These are phyloP conservation scores for Sodiomyces alkalinus DNA, from an alignment of 2,329 filamentous ascomycete species.

Conservation along the genomic window DNA sequence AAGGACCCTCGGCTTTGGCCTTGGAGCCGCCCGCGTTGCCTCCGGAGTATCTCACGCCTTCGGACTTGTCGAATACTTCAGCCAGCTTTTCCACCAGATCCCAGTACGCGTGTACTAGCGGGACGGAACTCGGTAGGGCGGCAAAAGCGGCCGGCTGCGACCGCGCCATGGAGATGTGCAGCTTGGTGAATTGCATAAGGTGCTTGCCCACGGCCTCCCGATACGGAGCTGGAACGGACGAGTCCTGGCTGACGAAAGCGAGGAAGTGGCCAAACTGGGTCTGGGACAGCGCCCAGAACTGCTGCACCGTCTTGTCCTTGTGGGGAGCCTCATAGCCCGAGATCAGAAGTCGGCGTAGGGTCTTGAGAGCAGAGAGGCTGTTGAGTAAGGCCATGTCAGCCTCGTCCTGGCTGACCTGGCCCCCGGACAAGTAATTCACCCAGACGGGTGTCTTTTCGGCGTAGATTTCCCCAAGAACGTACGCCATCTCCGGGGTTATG, in stretches of 20 bases:
- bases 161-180: slow-evolving; percentile 76
- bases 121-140: slow-evolving; percentile 62
- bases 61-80: slow-evolving; percentile 51
- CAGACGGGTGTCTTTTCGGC: slow-evolving; percentile 56
- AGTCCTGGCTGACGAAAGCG: slow-evolving; percentile 40
- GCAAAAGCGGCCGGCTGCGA: slow-evolving; percentile 71
- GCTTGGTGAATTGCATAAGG: slow-evolving; percentile 75
- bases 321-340: slow-evolving; percentile 75
- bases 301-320: slow-evolving; percentile 56
- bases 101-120: slow-evolving; percentile 76
- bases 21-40: slow-evolving; percentile 27
- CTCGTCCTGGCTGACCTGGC: slow-evolving; percentile 40
- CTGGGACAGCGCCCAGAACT: slow-evolving; percentile 70
- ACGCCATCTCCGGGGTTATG: slow-evolving; percentile 71
- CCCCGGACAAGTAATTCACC: slow-evolving; percentile 41
- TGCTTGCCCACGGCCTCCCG: slow-evolving; percentile 65
- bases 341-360: slow-evolving; percentile 63
- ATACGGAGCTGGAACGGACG: slow-evolving; percentile 34
- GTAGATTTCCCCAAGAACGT: slow-evolving; percentile 66
- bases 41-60: slow-evolving; percentile 33
- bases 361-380: slow-evolving; percentile 65
- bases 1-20: slow-evolving; percentile 39
- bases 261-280: slow-evolving; percentile 67
- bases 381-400: slow-evolving; percentile 54
- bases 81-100: slow-evolving; percentile 62